Evolutionary conservation across 192 early-diverging fungal genomes (phyloP), one percentile per base, ranked within the genome.

Genomic region (Podila epicladia): DNA sequence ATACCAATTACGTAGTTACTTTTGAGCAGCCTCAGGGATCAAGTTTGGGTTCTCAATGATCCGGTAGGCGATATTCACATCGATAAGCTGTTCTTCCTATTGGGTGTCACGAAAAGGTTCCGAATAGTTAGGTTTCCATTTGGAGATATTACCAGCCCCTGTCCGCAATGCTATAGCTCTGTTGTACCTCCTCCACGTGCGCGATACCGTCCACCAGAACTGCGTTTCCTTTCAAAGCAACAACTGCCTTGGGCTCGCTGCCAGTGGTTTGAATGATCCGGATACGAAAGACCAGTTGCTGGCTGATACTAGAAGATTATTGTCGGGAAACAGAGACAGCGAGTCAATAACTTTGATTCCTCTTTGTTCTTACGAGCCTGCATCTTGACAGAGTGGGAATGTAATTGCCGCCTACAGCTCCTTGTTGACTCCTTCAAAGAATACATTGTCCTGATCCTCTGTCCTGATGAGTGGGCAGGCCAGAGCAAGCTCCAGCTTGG

Each of bases 371-470:
- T 15, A 15, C 3, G 41, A 45, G 15, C 13, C 4, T 45, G 15
- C 41, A 45, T 45, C 41, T 65, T 29, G 24, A 13, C 17, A 28
- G 12, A 31, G 26, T 32, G 29, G 12, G 17, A 49, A 32, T 50
- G 35, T 9, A 17, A 19, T 22, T 11, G 31, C 13, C 24, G 58
- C 48, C 29, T 73, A 80, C 77, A 80, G 35, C 53, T 80, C 77
- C 31, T 55, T 67, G 62, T 73, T 24, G 0, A 61, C 65, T 5
- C 77, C 77, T 53, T 80, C 77, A 50, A 73, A 80, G 60, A 80
- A 80, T 38, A 80, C 77, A 63, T 80, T 80, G 31, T 80, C 71
- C 48, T 80, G 77, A 66, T 80, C 71, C 35, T 80, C 77, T 35
- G 33, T 32, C 26, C 29, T 50, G 11, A 35, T 11, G 9, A 71